Conservation (phyloP, 2,329 filamentous ascomycete genomes). For the Neonectria sp. region DNA sequence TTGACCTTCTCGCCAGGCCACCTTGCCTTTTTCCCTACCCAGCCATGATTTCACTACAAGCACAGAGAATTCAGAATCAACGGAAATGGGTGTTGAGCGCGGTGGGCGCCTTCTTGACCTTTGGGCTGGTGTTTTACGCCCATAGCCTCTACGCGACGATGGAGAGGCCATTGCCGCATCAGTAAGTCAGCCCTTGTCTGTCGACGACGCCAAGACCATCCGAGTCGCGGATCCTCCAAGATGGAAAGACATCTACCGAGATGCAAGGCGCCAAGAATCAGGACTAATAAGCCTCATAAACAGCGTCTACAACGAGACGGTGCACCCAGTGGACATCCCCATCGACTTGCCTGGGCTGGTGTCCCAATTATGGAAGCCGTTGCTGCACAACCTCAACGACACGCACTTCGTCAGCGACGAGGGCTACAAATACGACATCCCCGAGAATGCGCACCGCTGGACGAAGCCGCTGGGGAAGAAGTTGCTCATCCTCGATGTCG, state of each 20-base stretch:
- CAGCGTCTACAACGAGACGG: not conserved
- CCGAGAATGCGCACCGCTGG: slow-evolving; percentile 28
- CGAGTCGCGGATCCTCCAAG: not conserved
- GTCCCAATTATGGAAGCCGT: slow-evolving; percentile 20
- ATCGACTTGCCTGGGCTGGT: slow-evolving; percentile 23
- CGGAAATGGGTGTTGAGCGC: slow-evolving; percentile 14
- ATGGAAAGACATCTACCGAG: too few species aligned
- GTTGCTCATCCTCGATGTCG: slow-evolving; percentile 41
- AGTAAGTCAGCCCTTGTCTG: not conserved
- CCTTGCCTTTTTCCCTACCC: not conserved
- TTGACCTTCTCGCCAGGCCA: not conserved
- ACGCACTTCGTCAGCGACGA: slow-evolving; percentile 27
- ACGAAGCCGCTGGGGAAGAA: slow-evolving; percentile 36
- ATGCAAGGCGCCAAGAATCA: too few species aligned
- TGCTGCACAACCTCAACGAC: slow-evolving; percentile 20
- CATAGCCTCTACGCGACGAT: slow-evolving; percentile 19
- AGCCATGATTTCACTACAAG: not conserved
- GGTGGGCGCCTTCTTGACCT: slow-evolving; percentile 13
- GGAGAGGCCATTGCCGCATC: slow-evolving; percentile 4
- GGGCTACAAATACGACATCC: slow-evolving; percentile 36
- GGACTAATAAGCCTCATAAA: not conserved
- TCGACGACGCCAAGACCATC: not conserved
- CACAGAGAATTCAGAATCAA: not conserved
- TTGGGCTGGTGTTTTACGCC: slow-evolving; percentile 27
- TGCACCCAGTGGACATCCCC: slow-evolving; percentile 9